Percentiles rank a stretch among this genome's conserved stretches.
Conservation (phyloP, 2,329 filamentous ascomycete genomes). For the Clarireedia paspali region DNA sequence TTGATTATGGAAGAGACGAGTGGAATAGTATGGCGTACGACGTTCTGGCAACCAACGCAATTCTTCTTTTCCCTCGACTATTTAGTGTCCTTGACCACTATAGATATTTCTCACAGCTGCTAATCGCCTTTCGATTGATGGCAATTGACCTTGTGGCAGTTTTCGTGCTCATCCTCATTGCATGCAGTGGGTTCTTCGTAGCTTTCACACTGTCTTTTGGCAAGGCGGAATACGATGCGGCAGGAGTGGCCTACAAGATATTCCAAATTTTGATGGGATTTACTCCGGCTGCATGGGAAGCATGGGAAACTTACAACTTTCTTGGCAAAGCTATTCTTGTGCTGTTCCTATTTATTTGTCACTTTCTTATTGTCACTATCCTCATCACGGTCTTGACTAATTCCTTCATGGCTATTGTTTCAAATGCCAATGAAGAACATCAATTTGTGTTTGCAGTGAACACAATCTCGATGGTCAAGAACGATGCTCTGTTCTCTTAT, state of each 20-base stretch:
- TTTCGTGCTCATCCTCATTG: slow-evolving; percentile 74
- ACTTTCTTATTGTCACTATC: slow-evolving; percentile 92
- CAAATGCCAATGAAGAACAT: slow-evolving; percentile 89
- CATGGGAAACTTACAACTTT: slow-evolving; percentile 67
- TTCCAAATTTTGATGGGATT: slow-evolving; percentile 96
- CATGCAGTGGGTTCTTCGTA: slow-evolving; percentile 91
- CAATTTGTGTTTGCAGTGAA: slow-evolving; percentile 93
- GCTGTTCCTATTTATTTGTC: slow-evolving; percentile 85
- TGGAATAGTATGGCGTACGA: slow-evolving; percentile 87
- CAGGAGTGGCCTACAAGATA: slow-evolving; percentile 76
- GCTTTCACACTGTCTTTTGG: slow-evolving; percentile 80
- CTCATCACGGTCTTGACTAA: slow-evolving; percentile 94
- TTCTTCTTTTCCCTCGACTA: slow-evolving; percentile 80
- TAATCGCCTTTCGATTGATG: slow-evolving; percentile 94
- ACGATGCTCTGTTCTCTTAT: slow-evolving; percentile 92
- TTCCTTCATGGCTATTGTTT: slow-evolving; percentile 90
- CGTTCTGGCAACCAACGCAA: slow-evolving; percentile 84
- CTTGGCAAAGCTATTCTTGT: slow-evolving; percentile 70
- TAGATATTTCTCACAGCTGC: slow-evolving; percentile 87
- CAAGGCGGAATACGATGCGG: slow-evolving; percentile 59
- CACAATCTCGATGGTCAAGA: slow-evolving; percentile 96
- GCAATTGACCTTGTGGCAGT: slow-evolving; percentile 81
- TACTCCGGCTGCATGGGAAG: slow-evolving; percentile 88
- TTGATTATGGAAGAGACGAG: slow-evolving; percentile 58
- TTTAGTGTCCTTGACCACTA: slow-evolving; percentile 94